Base-by-base conservation (phyloP, 495 filamentous ascomycete genomes). In the Aspergillus nanangensis region DNA sequence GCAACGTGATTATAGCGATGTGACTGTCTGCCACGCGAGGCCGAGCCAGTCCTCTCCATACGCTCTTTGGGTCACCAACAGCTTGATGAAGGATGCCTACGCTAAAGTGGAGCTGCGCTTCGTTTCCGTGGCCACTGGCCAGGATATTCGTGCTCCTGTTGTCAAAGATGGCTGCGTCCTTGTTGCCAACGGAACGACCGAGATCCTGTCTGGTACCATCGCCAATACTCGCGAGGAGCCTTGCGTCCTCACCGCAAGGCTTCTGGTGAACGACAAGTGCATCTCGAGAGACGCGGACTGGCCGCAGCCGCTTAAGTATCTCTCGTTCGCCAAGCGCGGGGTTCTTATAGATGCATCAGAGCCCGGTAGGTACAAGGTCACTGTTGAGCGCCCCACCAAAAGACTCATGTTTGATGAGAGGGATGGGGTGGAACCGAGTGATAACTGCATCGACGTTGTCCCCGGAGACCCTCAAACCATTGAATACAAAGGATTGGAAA, bases 241-340 rank as follows among this genome's bases (percentile, higher is more conserved):
- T 20, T 67, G 77, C 54, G 71, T 78, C 17, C 64, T 82, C 27
- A 70, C 59, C 53, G 80, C 58, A 71, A 75, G 44, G 65, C 81
- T 48, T 69, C 88, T 50, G 86, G 69, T 84, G 5, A 65, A 81
- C 21, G 80, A 76, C 3, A 61, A 71, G 24, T 61, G 88, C 24
- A 70, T 91, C 3, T 85, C 89, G 1, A 70, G 91, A 19, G 83
- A 88, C 50, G 80, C 92, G 39, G 88, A 93, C 66, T 96, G 93
- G 89, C 89, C 89, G 0, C 88, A 96, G 58, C 92, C 92, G 29
- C 74, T 96, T 50, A 95, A 96, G 71, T 90, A 96, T 53, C 71
- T 90, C 32, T n/a, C n/a, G n/a, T n/a, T n/a, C n/a, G n/a, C n/a
- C n/a, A n/a, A n/a, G n/a, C n/a, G n/a, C n/a, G n/a, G n/a, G n/a